These are phyloP conservation scores for Colletotrichum shisoi DNA, from an alignment of 2,329 filamentous ascomycete genomes.

Conservation along the genomic window DNA sequence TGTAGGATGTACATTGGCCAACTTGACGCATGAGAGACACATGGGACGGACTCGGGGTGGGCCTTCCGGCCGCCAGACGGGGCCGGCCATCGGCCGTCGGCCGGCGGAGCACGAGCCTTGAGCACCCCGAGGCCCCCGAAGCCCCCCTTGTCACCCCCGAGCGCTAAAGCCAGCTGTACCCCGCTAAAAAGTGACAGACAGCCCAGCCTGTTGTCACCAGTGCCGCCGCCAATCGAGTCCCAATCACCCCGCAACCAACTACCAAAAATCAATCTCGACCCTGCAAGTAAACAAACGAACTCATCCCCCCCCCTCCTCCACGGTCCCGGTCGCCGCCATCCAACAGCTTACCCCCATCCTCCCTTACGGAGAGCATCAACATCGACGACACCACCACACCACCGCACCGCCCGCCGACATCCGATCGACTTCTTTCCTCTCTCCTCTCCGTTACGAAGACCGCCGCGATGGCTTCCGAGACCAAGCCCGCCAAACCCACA, in stretches of 20 bases:
- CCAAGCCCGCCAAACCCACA: conserved; percentile 16
- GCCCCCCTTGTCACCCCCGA: neutral
- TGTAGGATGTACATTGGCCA: neutral
- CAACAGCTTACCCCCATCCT: too few relatives aligned
- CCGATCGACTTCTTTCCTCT: too few relatives aligned
- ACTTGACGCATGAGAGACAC: neutral
- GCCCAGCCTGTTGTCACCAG: neutral
- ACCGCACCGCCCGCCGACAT: neutral
- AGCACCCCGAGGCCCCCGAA: neutral
- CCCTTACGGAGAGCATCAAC: too few relatives aligned
- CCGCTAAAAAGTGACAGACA: conserved; percentile 1
- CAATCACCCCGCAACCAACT: conserved; percentile 34
- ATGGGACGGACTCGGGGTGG: neutral
- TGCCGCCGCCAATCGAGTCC: neutral
- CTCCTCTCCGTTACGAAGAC: neutral
- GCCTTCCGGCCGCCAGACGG: neutral
- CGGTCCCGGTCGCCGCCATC: neutral
- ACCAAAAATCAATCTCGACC: conserved; percentile 18
- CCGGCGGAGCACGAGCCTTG: neutral
- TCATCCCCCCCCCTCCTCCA: neutral
- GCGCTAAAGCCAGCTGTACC: conserved; percentile 7
- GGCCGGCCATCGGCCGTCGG: neutral
- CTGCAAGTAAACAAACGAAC: conserved; percentile 34
- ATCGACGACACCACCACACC: neutral
- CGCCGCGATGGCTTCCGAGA: conserved; percentile 22